Evolutionary conservation across 768 basidiomycete species (phyloP).

Genomic region (Auricularia auricula-judae): DNA sequence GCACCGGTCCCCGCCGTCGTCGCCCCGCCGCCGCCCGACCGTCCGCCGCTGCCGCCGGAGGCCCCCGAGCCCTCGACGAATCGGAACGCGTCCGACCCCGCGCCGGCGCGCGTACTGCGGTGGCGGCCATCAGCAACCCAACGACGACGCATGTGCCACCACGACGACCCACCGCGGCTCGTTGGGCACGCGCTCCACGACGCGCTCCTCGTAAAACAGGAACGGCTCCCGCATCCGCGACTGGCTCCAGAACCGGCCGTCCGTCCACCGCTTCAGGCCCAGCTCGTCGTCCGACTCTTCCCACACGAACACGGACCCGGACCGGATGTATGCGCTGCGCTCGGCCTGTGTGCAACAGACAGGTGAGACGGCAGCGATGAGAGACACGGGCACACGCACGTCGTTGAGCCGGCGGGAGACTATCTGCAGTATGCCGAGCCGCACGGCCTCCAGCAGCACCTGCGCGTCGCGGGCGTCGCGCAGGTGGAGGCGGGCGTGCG

Average conservation of each 20-base stretch:
- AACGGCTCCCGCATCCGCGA: conserved; percentile 61
- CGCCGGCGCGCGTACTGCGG: neutral
- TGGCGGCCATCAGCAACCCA: neutral
- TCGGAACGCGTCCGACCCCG: conserved; percentile 33
- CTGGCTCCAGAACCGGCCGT: conserved; percentile 59
- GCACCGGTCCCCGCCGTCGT: conserved; percentile 22
- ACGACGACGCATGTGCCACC: neutral
- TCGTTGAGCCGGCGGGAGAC: conserved; percentile 51
- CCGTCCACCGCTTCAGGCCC: conserved; percentile 60
- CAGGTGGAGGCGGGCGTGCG: conserved; percentile 54
- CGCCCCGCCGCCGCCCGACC: conserved; percentile 43
- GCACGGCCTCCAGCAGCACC: conserved; percentile 54
- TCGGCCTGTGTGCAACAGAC: conserved; percentile 18
- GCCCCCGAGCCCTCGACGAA: conserved; percentile 38
- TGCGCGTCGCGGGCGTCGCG: conserved; percentile 58
- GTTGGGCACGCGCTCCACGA: conserved; percentile 4
- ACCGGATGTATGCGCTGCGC: conserved; percentile 39
- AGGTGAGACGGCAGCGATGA: neutral
- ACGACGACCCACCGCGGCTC: conserved; percentile 3
- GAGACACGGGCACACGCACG: conserved; percentile 11
- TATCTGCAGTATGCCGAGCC: conserved; percentile 37
- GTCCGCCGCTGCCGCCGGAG: conserved; percentile 41
- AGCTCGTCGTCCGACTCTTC: conserved; percentile 56
- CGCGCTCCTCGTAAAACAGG: conserved; percentile 48
- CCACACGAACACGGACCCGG: conserved; percentile 61